Conservation (phyloP, 441 rosid genomes). For the Pelargonium cotyledonis region DNA sequence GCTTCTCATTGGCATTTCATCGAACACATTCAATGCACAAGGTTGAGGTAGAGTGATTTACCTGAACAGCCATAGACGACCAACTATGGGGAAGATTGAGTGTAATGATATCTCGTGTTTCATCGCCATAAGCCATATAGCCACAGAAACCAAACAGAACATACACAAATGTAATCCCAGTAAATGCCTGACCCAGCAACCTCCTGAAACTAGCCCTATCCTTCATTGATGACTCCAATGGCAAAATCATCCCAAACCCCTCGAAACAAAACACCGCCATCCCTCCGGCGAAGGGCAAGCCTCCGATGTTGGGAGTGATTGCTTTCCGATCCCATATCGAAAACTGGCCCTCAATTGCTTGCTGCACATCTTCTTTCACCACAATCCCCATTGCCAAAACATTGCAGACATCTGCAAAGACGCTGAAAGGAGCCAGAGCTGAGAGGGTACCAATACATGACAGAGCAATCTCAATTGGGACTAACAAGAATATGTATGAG, state of each 20-base stretch:
- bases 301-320: slow-evolving; percentile 47
- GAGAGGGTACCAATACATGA: slow-evolving; percentile 69
- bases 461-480: slow-evolving; percentile 56
- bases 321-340: slow-evolving; percentile 71
- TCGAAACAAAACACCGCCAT: slow-evolving; percentile 91
- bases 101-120: slow-evolving; percentile 68
- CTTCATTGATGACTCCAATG: slow-evolving; percentile 74
- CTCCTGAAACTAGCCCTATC: slow-evolving; percentile 53
- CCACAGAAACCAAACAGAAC: slow-evolving; percentile 69
- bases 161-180: slow-evolving; percentile 58
- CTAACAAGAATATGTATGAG: slow-evolving; percentile 57
- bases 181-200: slow-evolving; percentile 54
- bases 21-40: not conserved
- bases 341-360: slow-evolving; percentile 53
- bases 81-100: slow-evolving; percentile 70
- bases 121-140: slow-evolving; percentile 88
- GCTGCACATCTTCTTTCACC: slow-evolving; percentile 55
- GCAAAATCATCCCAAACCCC: slow-evolving; percentile 88
- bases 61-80: slow-evolving; percentile 73
- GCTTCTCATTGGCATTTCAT: not conserved
- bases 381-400: slow-evolving; percentile 64
- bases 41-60: slow-evolving; percentile 20
- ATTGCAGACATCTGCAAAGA: slow-evolving; percentile 70
- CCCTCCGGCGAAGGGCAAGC: slow-evolving; percentile 80
- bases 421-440: slow-evolving; percentile 70